Evolutionary conservation across 202 grass and related monocot genomes (phyloP), one percentile per base, ranked within the genome.

Genomic region (Bolboschoenoplectus hybrid): DNA sequence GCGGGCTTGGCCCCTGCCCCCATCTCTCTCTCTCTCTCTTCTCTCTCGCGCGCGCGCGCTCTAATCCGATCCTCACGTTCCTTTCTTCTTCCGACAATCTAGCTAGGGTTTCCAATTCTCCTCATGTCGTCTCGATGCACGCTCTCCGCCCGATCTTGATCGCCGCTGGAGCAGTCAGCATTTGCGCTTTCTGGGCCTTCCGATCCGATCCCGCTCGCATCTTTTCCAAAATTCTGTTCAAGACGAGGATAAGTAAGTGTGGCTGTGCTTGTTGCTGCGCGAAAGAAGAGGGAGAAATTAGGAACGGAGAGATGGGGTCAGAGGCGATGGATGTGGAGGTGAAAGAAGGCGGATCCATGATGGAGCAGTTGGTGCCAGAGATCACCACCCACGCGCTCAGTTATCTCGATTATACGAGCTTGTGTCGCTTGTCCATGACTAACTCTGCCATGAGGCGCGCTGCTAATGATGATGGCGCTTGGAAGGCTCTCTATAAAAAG

Each of bases 341-440:
- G 12, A 70, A 58, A 20, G 86, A 56, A 43, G 89, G 89, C 7
- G 71, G 67, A 39, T 99, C 97, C 87, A 99, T 99, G 97, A 94
- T 99, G 93, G 93, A 99, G 83, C 97, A 97, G 85, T 86, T 99
- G 86, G 97, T 97, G 86, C 97, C 93, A 44, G 93, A 99, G 90
- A 97, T 99, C 62, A 97, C 93, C 49, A 99, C 92, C 67, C 93
- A 99, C 74, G 93, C 92, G 35, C 97, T 99, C 58, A 99, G 93
- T 82, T 99, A 94, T 88, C 88, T 99, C 47, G 97, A 98, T 81
- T 98, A 86, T 60, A 98, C 91, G 56, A 98, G 96, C 84, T 92
- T 98, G 55, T 98, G 96, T 78, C 91, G 90, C 68, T 90, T 95
- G 86, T 95, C 96, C n/a, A 98, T 98, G 96, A 94, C 96, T 68